Conservation (phyloP, 2,329 filamentous ascomycete species). For the Cytospora piceae region DNA sequence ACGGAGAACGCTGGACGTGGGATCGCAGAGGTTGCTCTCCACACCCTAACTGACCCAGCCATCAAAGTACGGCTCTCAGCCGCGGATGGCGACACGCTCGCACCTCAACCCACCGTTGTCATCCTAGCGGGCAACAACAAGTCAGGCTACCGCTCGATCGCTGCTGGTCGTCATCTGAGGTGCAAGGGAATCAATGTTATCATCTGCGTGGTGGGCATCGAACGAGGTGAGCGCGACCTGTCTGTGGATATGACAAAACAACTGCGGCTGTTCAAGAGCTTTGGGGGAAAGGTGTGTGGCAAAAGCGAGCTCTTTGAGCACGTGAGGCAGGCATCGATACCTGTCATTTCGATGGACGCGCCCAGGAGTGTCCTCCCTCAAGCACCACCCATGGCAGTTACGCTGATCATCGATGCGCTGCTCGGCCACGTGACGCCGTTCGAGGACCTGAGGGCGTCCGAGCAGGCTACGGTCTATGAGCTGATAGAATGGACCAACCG, state of each 20-base stretch:
- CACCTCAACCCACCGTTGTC: constrained; percentile 54
- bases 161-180: constrained; percentile 82
- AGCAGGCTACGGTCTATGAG: constrained; percentile 83
- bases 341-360: constrained; percentile 43
- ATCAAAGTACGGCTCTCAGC: constrained; percentile 58
- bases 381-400: constrained; percentile 65
- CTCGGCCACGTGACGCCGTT: constrained; percentile 87
- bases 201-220: constrained; percentile 81
- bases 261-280: constrained; percentile 79
- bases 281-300: constrained; percentile 73
- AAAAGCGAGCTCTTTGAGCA: constrained; percentile 66
- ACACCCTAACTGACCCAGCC: constrained; percentile 65
- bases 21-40: constrained; percentile 81
- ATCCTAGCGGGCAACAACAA: constrained; percentile 96
- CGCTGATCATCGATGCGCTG: constrained; percentile 86
- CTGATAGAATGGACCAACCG: constrained; percentile 94
- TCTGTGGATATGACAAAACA: constrained; percentile 82
- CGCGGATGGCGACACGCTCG: constrained; percentile 36
- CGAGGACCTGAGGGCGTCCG: constrained; percentile 80
- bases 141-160: constrained; percentile 80
- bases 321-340: constrained; percentile 51
- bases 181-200: constrained; percentile 82
- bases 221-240: constrained; percentile 77
- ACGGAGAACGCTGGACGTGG: constrained; percentile 88
- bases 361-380: constrained; percentile 44